Percentiles rank a stretch among this genome's conserved stretches.
phyloP scores from a whole-genome alignment of 306 rosid species.

The Lathyrus sativus region DNA sequence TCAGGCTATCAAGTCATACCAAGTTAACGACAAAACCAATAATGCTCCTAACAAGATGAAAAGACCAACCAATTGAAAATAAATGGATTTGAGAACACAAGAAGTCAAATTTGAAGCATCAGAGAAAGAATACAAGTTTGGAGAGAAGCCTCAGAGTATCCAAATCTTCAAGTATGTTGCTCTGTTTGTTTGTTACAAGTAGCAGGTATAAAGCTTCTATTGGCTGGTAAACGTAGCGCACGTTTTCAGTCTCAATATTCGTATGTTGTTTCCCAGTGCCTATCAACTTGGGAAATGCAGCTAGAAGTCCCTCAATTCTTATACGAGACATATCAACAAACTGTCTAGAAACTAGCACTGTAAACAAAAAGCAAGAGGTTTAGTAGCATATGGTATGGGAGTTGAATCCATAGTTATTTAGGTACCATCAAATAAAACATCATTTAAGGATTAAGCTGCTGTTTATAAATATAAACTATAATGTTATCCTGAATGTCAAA shows the following conservation, averaged over 20 bases:
- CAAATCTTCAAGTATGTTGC: conserved; percentile 95
- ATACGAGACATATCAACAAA: conserved; percentile 90
- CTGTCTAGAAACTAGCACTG: conserved; percentile 95
- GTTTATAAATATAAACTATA: background rate
- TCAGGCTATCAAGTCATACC: background rate
- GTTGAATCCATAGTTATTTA: conserved; percentile 16
- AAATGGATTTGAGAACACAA: conserved; percentile 22
- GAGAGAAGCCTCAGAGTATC: conserved; percentile 92
- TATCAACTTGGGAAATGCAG: conserved; percentile 93
- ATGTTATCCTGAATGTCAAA: background rate
- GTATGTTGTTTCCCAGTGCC: conserved; percentile 98
- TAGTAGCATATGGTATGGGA: background rate
- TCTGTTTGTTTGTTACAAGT: conserved; percentile 92
- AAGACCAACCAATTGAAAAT: conserved; percentile 24
- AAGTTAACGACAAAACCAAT: conserved; percentile 25
- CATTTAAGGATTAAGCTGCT: background rate
- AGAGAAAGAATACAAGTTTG: conserved; percentile 84
- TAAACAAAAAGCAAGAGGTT: conserved; percentile 30
- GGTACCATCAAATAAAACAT: background rate
- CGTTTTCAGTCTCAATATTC: conserved; percentile 92
- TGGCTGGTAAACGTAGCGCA: conserved; percentile 97
- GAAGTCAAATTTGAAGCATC: conserved; percentile 29
- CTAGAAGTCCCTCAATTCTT: conserved; percentile 97
- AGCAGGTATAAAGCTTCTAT: conserved; percentile 90
- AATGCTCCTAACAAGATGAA: conserved; percentile 8